Conservation (phyloP, 1,284 basidiomycete genomes). For the Agaricales sp. region DNA sequence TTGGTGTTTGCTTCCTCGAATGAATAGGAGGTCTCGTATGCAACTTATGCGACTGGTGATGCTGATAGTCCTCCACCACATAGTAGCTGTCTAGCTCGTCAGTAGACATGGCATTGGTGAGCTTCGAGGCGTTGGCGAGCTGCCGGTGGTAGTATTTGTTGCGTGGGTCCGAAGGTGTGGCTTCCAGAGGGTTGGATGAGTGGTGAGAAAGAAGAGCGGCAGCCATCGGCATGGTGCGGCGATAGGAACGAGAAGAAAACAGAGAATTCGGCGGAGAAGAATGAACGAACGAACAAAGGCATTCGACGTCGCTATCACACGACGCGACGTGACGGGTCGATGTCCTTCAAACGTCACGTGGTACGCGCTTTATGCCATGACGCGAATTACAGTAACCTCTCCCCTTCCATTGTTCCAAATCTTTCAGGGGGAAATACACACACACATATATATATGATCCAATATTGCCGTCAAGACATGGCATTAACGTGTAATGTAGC, state of each 20-base stretch:
- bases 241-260: neutral
- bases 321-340: neutral
- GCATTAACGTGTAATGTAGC: no score
- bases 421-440: no score
- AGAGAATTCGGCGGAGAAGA: no score
- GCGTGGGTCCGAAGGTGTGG: slow-evolving; percentile 49
- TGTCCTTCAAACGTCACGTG: no score
- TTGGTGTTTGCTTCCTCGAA: neutral
- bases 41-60: no score
- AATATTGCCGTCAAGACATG: no score
- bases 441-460: no score
- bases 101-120: slow-evolving; percentile 26
- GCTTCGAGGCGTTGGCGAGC: slow-evolving; percentile 22
- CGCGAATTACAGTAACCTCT: neutral
- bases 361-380: no score
- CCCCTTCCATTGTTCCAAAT: neutral
- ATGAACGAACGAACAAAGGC: no score
- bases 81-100: slow-evolving; percentile 39
- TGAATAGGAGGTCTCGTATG: neutral
- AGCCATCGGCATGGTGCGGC: neutral
- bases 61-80: no score
- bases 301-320: neutral
- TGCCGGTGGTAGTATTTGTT: slow-evolving; percentile 36
- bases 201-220: slow-evolving; percentile 53
- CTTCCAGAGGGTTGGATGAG: slow-evolving; percentile 70